Evolutionary conservation across 768 basidiomycete species (phyloP).

Genomic region (Amanita jacksonii): DNA sequence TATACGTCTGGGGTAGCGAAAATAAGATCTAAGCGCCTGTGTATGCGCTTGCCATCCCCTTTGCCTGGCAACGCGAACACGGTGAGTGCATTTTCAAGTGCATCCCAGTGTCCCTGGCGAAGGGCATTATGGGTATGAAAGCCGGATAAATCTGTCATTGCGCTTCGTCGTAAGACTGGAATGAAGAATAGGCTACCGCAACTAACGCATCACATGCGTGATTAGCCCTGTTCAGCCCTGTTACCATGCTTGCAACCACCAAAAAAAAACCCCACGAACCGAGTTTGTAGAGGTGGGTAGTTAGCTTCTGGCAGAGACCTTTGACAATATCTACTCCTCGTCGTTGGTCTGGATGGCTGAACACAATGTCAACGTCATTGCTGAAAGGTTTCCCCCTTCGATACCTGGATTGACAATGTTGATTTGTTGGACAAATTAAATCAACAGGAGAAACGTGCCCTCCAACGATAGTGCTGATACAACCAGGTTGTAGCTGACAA

Average conservation of each 20-base stretch:
- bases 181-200: constrained; percentile 10
- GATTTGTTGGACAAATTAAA: neutral
- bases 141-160: constrained; percentile 42
- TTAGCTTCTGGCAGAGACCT: constrained; percentile 51
- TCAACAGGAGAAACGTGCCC: constrained; percentile 40
- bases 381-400: constrained; percentile 74
- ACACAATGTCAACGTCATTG: constrained; percentile 86
- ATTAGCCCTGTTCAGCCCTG: constrained; percentile 41
- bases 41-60: constrained; percentile 25
- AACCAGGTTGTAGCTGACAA: constrained; percentile 52
- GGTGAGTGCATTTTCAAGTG: constrained; percentile 77
- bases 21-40: constrained; percentile 78
- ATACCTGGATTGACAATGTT: constrained; percentile 38
- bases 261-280: constrained; percentile 25
- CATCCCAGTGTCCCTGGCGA: constrained; percentile 59
- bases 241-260: neutral
- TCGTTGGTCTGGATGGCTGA: constrained; percentile 54
- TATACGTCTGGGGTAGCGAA: constrained; percentile 69
- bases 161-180: neutral
- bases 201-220: constrained; percentile 77
- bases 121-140: constrained; percentile 48
- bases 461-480: constrained; percentile 68
- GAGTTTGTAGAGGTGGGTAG: constrained; percentile 43
- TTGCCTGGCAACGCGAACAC: constrained; percentile 58
- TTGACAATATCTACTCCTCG: constrained; percentile 39